A percentile compares a stretch with the other conserved stretches of the same genome.
phyloP scores from a whole-genome alignment of 176 grass and related monocot genomes.

The Calamus simplicifolius region DNA sequence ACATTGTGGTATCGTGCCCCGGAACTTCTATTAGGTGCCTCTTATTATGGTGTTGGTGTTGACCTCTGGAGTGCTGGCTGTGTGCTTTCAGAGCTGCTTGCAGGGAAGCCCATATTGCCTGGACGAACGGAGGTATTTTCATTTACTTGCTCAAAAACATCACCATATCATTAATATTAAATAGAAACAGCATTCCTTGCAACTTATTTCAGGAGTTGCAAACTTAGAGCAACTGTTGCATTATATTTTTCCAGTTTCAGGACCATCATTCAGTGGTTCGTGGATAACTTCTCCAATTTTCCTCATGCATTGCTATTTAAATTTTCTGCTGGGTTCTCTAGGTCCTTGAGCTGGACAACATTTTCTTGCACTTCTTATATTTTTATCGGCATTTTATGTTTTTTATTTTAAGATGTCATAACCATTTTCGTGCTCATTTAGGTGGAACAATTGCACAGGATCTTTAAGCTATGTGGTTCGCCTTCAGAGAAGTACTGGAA shows the following conservation, averaged over 20 bases:
- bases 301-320: too few species aligned
- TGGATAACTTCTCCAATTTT: too few species aligned
- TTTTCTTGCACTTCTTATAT: not conserved
- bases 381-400: not conserved
- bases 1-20: slow-evolving; percentile 50
- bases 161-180: not conserved
- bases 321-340: too few species aligned
- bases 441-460: slow-evolving; percentile 55
- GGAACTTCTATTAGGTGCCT: slow-evolving; percentile 37
- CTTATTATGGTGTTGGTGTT: slow-evolving; percentile 28
- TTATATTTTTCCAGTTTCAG: too few species aligned
- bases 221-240: too few species aligned
- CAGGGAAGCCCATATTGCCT: slow-evolving; percentile 33
- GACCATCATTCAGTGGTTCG: too few species aligned
- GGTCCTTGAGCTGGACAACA: too few species aligned
- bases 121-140: slow-evolving; percentile 38
- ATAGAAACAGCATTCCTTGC: too few species aligned
- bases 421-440: not conserved
- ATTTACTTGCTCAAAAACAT: not conserved
- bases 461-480: slow-evolving; percentile 53
- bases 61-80: slow-evolving; percentile 57
- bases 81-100: slow-evolving; percentile 37
- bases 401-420: not conserved
- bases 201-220: too few species aligned
- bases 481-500: slow-evolving; percentile 54